Percentiles rank a stretch among this genome's conserved stretches.
Evolutionary conservation across 2,329 filamentous ascomycete genomes (phyloP).

Genomic region (Botrytis pseudocinerea): DNA sequence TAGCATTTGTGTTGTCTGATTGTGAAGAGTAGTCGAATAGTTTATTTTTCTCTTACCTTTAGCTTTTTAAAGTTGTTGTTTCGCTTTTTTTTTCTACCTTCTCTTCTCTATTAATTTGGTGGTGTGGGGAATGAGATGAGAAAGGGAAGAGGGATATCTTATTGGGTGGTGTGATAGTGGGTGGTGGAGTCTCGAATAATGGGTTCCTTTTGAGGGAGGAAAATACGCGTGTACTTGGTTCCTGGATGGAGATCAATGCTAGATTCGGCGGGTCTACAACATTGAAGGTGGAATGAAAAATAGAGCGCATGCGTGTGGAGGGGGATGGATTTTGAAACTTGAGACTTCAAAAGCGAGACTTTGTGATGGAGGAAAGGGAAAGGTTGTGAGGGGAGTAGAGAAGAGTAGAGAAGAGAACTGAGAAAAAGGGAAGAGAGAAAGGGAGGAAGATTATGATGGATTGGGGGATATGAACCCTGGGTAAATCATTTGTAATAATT

Average conservation of each 20-base stretch:
- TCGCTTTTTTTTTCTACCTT: conserved; percentile 14
- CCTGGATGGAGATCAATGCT: not conserved
- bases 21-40: conserved; percentile 15
- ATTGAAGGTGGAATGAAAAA: not conserved
- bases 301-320: not conserved
- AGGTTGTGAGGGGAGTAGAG: not conserved
- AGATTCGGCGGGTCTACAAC: not conserved
- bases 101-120: conserved; percentile 21
- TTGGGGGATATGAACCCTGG: conserved; percentile 15
- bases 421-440: not conserved
- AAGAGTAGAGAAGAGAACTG: not conserved
- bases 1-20: conserved; percentile 17
- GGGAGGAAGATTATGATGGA: not conserved
- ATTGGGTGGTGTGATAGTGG: conserved; percentile 1
- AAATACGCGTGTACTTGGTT: not conserved
- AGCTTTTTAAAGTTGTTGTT: conserved; percentile 16
- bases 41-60: conserved; percentile 15
- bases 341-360: not conserved
- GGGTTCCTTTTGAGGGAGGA: not conserved
- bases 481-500: conserved; percentile 22
- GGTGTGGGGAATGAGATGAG: not conserved
- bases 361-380: not conserved
- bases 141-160: not conserved
- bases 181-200: not conserved
- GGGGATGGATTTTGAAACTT: not conserved